Conservation (phyloP, 2,329 filamentous ascomycete species). For the Corynespora cassiicola region DNA sequence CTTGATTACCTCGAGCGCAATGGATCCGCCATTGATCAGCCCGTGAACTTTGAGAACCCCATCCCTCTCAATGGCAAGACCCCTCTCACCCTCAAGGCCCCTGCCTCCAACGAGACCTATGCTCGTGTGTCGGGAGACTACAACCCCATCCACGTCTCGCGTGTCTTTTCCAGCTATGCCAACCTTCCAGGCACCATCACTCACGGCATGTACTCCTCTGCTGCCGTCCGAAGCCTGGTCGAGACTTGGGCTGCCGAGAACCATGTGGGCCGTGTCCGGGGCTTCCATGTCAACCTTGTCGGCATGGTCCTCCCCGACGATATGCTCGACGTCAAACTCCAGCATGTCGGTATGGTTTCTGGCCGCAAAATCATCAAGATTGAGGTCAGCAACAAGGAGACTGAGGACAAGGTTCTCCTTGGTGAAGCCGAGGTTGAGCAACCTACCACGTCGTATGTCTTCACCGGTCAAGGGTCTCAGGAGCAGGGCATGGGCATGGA, state of each 20-base stretch:
- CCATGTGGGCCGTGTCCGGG: slow-evolving; percentile 94
- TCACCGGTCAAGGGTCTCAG: slow-evolving; percentile 97
- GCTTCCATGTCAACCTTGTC: slow-evolving; percentile 95
- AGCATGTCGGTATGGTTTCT: slow-evolving; percentile 96
- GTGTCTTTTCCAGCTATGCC: slow-evolving; percentile 94
- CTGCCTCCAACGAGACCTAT: slow-evolving; percentile 96
- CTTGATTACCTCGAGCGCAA: slow-evolving; percentile 94
- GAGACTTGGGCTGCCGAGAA: slow-evolving; percentile 99
- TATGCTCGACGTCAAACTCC: slow-evolving; percentile 90
- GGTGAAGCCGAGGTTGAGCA: slow-evolving; percentile 98
- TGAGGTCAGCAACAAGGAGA: slow-evolving; percentile 93
- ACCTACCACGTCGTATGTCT: slow-evolving; percentile 94
- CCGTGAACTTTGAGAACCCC: slow-evolving; percentile 94
- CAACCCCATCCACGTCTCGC: slow-evolving; percentile 98
- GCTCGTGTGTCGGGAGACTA: slow-evolving; percentile 97
- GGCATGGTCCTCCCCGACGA: slow-evolving; percentile 99
- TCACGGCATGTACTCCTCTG: slow-evolving; percentile 99
- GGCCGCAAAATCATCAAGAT: slow-evolving; percentile 99
- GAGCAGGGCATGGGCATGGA: slow-evolving; percentile 99
- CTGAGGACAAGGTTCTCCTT: slow-evolving; percentile 92
- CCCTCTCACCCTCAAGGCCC: slow-evolving; percentile 85
- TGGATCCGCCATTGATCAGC: slow-evolving; percentile 92
- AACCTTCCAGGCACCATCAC: slow-evolving; percentile 97
- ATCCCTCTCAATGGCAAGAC: slow-evolving; percentile 95
- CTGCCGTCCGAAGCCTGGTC: slow-evolving; percentile 91